Evolutionary conservation across 2,329 filamentous ascomycete species (phyloP), one percentile per base, ranked within the genome.

Genomic region (Pseudomassariella vexata): DNA sequence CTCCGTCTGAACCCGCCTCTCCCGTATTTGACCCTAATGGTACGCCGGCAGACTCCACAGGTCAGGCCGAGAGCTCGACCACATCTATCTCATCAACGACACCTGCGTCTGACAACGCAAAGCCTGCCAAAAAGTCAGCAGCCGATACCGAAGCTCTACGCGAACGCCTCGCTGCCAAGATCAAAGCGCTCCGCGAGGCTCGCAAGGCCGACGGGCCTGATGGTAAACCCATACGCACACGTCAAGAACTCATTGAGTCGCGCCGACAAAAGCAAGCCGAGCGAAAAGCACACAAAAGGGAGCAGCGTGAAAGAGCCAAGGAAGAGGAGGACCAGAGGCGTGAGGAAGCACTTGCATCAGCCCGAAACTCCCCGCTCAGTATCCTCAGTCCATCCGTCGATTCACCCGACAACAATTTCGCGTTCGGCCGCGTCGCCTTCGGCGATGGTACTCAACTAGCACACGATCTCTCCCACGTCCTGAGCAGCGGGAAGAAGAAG

Each of bases 401-500:
- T 36, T 55, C 70, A 7, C 66, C 68, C 20, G 62, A 69, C 4
- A 81, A 78, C 51, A 85, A 82, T 63, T 94, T 95, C 55, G 79
- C 86, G 5, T 98, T 96, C 57, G 88, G 89, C 19, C 82, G 86
- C 21, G 79, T 98, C n/a, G 79, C 86, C 9, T 98, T 96, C 55
- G 76, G 76, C 5, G 90, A 96, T 53, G 90, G 90, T 23, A 75
- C 86, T 31, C 74, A 83, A 41, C 70, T 94, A 29, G 85, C 90
- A 30, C 75, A 85, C 39, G 78, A 81, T 36, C 69, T 85, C 12
- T 66, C 66, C 5, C 65, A 63, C 25, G 63, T 82, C 12, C 60
- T 85, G 11, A 80, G 81, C 33, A 72, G 77, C 39, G 75, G 74
- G 42, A 86, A 84, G 63, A 82, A 79, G 58, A 88, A 85, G 60